These are phyloP conservation scores for Cinnamomum chago DNA, from an alignment of 164 flowering plant species.

Conservation along the genomic window DNA sequence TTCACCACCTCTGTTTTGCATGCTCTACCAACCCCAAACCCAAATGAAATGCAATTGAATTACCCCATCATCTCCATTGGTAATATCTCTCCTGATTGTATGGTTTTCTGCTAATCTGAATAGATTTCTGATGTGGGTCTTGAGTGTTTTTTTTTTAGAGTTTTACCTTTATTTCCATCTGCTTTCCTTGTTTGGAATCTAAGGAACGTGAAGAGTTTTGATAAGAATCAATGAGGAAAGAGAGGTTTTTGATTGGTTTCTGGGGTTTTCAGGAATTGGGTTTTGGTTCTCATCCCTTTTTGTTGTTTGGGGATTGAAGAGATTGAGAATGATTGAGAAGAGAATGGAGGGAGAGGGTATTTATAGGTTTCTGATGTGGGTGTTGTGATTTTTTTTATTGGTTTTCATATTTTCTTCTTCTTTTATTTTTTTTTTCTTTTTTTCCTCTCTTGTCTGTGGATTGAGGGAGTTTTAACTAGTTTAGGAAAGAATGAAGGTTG, in stretches of 20 bases:
- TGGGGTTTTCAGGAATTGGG: conserved; percentile 2
- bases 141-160: conserved; percentile 6
- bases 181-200: too few relatives aligned
- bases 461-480: neutral
- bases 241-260: neutral
- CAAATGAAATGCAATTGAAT: conserved; percentile 21
- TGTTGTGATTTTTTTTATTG: conserved; percentile 14
- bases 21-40: conserved; percentile 31
- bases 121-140: conserved; percentile 19
- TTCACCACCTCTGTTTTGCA: conserved; percentile 23
- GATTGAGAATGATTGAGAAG: neutral
- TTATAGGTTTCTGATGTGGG: conserved; percentile 18
- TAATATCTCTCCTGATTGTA: conserved; percentile 21
- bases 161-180: neutral
- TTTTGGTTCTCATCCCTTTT: neutral
- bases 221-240: too few relatives aligned
- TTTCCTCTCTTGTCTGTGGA: neutral
- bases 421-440: neutral
- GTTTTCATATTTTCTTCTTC: neutral
- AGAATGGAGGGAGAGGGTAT: too few relatives aligned
- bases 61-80: conserved; percentile 6
- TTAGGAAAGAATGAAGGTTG: conserved; percentile 22
- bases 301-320: neutral
- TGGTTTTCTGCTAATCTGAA: conserved; percentile 12
- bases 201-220: too few relatives aligned